phyloP scores from a whole-genome alignment of 179 eudicot genomes.

The Carnegiea gigantea region DNA sequence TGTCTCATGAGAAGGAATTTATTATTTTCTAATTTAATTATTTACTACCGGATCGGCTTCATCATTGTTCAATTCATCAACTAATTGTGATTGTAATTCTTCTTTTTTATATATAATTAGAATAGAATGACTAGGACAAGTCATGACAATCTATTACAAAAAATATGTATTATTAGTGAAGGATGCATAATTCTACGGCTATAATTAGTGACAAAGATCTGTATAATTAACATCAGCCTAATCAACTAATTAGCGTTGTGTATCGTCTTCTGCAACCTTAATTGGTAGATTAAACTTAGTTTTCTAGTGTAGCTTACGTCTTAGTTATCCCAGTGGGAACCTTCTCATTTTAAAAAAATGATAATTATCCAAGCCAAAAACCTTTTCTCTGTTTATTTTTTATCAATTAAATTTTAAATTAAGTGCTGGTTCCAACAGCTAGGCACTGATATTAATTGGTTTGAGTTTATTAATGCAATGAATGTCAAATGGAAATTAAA shows the following conservation, averaged over 20 bases:
- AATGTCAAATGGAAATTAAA: too few species aligned
- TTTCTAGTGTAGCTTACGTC: background rate
- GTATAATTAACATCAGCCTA: background rate
- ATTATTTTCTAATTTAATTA: too few species aligned
- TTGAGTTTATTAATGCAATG: background rate
- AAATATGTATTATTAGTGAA: too few species aligned
- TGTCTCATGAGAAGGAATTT: too few species aligned
- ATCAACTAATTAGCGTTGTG: background rate
- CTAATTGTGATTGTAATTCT: too few species aligned
- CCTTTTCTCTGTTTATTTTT: background rate
- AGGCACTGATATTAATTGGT: background rate
- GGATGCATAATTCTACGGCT: background rate
- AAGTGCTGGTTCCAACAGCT: background rate
- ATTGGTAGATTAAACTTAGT: background rate
- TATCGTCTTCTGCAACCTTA: background rate
- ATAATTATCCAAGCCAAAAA: background rate
- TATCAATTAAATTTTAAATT: background rate
- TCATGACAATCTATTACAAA: too few species aligned
- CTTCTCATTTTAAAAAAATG: background rate
- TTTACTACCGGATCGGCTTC: too few species aligned
- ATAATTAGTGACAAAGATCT: background rate
- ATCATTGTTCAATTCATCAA: too few species aligned
- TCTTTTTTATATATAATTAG: too few species aligned
- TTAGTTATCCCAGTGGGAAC: background rate
- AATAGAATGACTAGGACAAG: too few species aligned